Evolutionary conservation across 179 eudicot genomes (phyloP).

Genomic region (Silene coronaria): DNA sequence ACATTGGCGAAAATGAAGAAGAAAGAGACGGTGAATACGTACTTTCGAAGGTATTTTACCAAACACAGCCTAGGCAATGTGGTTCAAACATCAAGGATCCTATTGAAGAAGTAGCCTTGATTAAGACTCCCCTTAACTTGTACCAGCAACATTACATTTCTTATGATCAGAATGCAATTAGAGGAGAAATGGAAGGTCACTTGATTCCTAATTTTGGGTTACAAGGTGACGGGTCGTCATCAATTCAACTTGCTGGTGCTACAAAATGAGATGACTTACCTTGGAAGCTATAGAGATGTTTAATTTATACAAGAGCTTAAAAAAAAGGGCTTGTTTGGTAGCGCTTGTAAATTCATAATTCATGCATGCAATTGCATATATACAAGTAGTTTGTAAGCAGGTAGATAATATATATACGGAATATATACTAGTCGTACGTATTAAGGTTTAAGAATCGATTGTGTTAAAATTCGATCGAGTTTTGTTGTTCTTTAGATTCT

Average conservation of each 20-base stretch:
- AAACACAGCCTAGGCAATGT: slow-evolving; percentile 86
- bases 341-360: neutral
- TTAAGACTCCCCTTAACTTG: slow-evolving; percentile 30
- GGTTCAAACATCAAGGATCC: slow-evolving; percentile 26
- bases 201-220: slow-evolving; percentile 51
- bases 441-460: too few species aligned
- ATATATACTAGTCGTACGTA: too few species aligned
- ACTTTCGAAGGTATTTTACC: slow-evolving; percentile 78
- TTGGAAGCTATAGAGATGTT: slow-evolving; percentile 15
- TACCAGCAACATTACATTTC: slow-evolving; percentile 37
- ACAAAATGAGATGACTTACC: slow-evolving; percentile 13
- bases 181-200: slow-evolving; percentile 30
- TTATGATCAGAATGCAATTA: slow-evolving; percentile 27
- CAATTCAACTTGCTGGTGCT: slow-evolving; percentile 14
- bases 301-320: neutral
- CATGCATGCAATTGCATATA: too few species aligned
- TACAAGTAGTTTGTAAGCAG: too few species aligned
- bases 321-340: neutral
- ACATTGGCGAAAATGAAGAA: slow-evolving; percentile 64
- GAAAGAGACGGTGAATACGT: slow-evolving; percentile 84
- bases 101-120: neutral
- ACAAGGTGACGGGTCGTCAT: slow-evolving; percentile 47
- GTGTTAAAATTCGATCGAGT: too few species aligned
- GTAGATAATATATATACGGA: too few species aligned
- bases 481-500: too few species aligned